These are phyloP conservation scores for Tricholoma sp. DNA, from an alignment of 768 basidiomycete genomes.

Conservation along the genomic window DNA sequence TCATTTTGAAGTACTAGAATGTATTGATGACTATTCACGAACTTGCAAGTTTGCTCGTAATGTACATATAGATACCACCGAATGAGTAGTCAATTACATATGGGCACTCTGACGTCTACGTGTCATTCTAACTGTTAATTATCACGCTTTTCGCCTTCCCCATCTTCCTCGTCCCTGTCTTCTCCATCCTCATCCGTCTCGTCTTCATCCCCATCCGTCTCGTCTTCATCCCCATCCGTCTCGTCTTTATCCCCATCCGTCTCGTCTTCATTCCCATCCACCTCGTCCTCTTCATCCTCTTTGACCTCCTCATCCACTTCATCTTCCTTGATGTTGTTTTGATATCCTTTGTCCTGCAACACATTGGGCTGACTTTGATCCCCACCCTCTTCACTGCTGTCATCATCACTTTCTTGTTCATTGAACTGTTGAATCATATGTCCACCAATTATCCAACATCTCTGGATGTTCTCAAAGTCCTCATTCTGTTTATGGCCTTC, in stretches of 20 bases:
- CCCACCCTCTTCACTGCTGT: slow-evolving; percentile 4
- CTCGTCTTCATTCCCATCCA: slow-evolving; percentile 8
- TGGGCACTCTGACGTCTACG: neutral
- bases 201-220: neutral
- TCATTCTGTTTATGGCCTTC: slow-evolving; percentile 35
- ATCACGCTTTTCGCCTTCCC: slow-evolving; percentile 8
- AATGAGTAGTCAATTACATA: slow-evolving; percentile 56
- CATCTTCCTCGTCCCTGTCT: slow-evolving; percentile 14
- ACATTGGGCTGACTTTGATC: neutral
- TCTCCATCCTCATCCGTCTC: slow-evolving; percentile 12
- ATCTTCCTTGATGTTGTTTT: slow-evolving; percentile 6
- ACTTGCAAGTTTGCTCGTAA: slow-evolving; percentile 4
- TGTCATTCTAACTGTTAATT: neutral
- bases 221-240: neutral
- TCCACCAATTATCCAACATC: slow-evolving; percentile 64
- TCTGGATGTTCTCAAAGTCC: slow-evolving; percentile 51
- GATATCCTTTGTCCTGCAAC: neutral
- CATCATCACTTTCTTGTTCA: slow-evolving; percentile 59
- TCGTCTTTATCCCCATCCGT: neutral
- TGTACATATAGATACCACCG: slow-evolving; percentile 20
- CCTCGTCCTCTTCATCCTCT: neutral
- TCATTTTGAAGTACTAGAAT: slow-evolving; percentile 69
- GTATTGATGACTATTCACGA: slow-evolving; percentile 1
- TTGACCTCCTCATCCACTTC: neutral
- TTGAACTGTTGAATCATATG: slow-evolving; percentile 80